Conservation (phyloP, 768 basidiomycete genomes). For the Dendrothele bispora region DNA sequence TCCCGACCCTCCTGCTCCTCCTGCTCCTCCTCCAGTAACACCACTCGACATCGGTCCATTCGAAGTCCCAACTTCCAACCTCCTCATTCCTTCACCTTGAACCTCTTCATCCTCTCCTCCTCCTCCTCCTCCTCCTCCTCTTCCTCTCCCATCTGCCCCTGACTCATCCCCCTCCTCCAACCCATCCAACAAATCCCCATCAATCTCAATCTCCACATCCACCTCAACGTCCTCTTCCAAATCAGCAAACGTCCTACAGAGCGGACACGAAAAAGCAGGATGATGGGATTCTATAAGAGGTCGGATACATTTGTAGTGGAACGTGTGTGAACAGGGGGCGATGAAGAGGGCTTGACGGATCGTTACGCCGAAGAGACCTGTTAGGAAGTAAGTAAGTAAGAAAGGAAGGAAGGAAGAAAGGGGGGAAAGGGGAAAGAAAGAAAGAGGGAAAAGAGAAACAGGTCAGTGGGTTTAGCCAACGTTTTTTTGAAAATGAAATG, state of each 20-base stretch:
- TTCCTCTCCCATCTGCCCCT: slow-evolving; percentile 20
- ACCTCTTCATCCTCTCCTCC: slow-evolving; percentile 4
- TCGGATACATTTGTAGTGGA: slow-evolving; percentile 96
- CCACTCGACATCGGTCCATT: not conserved
- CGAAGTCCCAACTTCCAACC: not conserved
- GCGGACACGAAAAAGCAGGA: slow-evolving; percentile 91
- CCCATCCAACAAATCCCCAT: not conserved
- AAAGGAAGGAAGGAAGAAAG: no score
- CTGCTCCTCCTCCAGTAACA: slow-evolving; percentile 6
- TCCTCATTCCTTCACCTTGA: not conserved
- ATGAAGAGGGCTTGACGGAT: slow-evolving; percentile 97
- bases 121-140: not conserved
- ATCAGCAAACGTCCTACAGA: slow-evolving; percentile 93
- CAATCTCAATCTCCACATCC: slow-evolving; percentile 27
- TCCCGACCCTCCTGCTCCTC: not conserved
- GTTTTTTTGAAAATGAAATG: no score
- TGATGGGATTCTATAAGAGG: slow-evolving; percentile 88
- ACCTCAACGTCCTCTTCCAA: slow-evolving; percentile 93
- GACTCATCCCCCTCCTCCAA: slow-evolving; percentile 24
- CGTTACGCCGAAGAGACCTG: slow-evolving; percentile 79
- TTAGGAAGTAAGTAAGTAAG: no score
- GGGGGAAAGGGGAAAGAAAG: no score
- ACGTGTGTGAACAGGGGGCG: slow-evolving; percentile 94
- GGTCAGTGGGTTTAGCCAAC: not conserved
- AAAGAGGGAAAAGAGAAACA: not conserved